Evolutionary conservation across 139 green algal genomes (phyloP).

Genomic region (Zygnema circumcarinatum): DNA sequence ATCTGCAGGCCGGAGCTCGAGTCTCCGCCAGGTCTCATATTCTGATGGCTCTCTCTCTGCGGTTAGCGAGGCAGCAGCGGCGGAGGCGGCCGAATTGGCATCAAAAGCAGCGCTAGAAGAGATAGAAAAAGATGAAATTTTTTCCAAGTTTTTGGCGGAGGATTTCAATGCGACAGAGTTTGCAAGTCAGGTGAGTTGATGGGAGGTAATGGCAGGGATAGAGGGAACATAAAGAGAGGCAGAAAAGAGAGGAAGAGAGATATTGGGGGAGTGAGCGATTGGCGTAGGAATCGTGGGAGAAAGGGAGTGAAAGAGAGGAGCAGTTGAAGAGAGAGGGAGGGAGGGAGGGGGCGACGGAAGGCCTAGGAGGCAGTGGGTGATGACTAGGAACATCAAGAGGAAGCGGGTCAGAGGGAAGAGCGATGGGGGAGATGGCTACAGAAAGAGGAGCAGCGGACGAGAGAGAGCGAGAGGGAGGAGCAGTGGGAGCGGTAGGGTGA

Average conservation of each 20-base stretch:
- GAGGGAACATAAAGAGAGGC: neutral
- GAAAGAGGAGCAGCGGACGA: too few relatives aligned
- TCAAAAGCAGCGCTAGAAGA: conserved; percentile 31
- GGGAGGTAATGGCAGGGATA: too few relatives aligned
- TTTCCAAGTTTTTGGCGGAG: conserved; percentile 43
- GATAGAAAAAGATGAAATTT: conserved; percentile 37
- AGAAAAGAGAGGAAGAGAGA: neutral
- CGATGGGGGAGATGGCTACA: too few relatives aligned
- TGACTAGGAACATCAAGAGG: too few relatives aligned
- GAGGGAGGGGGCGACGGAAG: too few relatives aligned
- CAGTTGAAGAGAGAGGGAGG: too few relatives aligned
- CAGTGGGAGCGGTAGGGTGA: too few relatives aligned
- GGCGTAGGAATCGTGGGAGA: too few relatives aligned
- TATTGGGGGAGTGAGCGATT: neutral
- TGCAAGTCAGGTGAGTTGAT: conserved; percentile 42
- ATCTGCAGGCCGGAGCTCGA: neutral
- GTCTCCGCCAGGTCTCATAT: neutral
- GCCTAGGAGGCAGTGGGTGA: too few relatives aligned
- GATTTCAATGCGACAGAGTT: conserved; percentile 51
- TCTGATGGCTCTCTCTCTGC: neutral
- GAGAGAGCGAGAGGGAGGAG: too few relatives aligned
- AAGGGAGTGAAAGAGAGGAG: too few relatives aligned
- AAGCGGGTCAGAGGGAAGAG: too few relatives aligned
- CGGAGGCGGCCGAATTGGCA: conserved; percentile 2
- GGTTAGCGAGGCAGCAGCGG: neutral